A percentile compares a stretch with the other conserved stretches of the same genome.
phyloP scores from a whole-genome alignment of 192 early-diverging fungal genomes.

The Coemansia sp. region DNA sequence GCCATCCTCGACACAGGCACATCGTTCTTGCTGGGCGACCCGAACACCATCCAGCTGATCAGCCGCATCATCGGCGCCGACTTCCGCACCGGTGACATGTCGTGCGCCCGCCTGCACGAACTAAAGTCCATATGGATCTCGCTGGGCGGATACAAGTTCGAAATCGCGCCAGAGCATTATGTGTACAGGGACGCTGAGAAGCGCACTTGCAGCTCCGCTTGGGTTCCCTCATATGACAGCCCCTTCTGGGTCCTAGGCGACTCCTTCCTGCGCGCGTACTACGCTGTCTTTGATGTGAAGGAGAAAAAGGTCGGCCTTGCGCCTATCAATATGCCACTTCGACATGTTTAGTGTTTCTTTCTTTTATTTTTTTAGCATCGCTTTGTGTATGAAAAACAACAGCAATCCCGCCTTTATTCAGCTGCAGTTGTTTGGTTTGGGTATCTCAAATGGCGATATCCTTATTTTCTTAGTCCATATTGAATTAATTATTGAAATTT shows the following conservation, averaged over 20 bases:
- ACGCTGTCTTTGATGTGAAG: conserved; percentile 57
- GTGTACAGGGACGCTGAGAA: conserved; percentile 50
- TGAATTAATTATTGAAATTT: conserved; percentile 1
- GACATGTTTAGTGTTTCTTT: conserved; percentile 29
- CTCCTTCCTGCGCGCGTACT: conserved; percentile 55
- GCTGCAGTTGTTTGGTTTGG: no score
- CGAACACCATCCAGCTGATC: conserved; percentile 47
- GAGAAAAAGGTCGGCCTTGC: conserved; percentile 53
- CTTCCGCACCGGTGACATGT: conserved; percentile 52
- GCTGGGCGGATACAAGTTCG: conserved; percentile 52
- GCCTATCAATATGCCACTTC: conserved; percentile 54
- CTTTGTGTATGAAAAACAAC: neutral
- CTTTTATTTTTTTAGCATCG: neutral
- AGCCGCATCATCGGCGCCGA: conserved; percentile 58
- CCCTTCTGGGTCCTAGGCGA: conserved; percentile 58
- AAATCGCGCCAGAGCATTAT: conserved; percentile 50
- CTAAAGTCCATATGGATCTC: conserved; percentile 54
- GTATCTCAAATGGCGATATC: no score
- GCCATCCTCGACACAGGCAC: conserved; percentile 56
- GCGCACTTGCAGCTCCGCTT: conserved; percentile 50
- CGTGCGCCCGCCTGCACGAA: conserved; percentile 35
- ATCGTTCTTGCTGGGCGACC: conserved; percentile 53
- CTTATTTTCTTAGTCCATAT: neutral
- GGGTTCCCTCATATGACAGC: conserved; percentile 55
- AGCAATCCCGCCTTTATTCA: no score